Base-by-base conservation (phyloP, 495 filamentous ascomycete genomes). In the Bacidia rubella region DNA sequence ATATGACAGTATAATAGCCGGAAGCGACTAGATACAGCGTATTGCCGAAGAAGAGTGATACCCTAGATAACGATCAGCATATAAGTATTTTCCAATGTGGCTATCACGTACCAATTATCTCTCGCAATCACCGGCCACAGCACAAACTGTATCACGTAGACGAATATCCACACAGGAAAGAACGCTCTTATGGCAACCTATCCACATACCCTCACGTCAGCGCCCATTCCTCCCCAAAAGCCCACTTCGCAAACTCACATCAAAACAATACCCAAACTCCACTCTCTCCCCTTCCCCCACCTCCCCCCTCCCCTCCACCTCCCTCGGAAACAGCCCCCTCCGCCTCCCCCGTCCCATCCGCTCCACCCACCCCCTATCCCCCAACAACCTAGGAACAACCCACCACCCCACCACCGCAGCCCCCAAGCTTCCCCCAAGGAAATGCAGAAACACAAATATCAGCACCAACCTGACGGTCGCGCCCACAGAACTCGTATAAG, bases 201-300 rank as follows among this genome's bases (percentile, higher is more conserved):
- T 27, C 32, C 11, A 3, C 25, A 22, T 7, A 15, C 47, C 22
- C 3, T 3, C 22, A 40, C 19, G 23, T 45, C 32, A 21, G 9
- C 24, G 38, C 24, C 41, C 11, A 17, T 21, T 21, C 49, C 21
- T 22, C 22, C 21, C 15, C 9, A 17, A 27, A 21, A 19, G 19
- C 27, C 22, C 23, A 49, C 2, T 26, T 29, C 42, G n/a, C 23
- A 44, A 9, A 63, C 76, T 60, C 59, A 84, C 81, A 68, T 87
- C 83, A 64, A 86, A 86, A 62, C 83, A 86, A 62, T 87, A 87
- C 60, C 84, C 84, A 69, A 86, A 87, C 58, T 86, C 83, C 57
- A 87, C 59, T 52, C 71, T 71, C 45, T 81, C 79, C 54, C 73
- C 73, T 53, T 70, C 35, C 20, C 49, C 58, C 49, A 35, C 82